A percentile compares a stretch with the other conserved stretches of the same genome.
Evolutionary conservation across 2,329 filamentous ascomycete genomes (phyloP).

Genomic region (Daldinia sp.): DNA sequence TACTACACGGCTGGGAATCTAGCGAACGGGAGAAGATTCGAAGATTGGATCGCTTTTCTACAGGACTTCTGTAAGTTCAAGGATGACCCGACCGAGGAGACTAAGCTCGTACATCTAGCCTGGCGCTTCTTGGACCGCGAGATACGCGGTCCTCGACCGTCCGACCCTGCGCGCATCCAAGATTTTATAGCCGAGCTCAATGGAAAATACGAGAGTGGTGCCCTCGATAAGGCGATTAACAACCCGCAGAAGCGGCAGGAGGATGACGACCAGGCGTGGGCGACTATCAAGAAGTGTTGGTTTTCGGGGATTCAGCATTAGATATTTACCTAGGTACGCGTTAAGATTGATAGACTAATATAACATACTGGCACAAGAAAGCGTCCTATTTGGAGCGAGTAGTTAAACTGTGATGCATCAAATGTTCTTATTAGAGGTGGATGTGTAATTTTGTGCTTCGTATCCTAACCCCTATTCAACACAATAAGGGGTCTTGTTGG

Average conservation of each 20-base stretch:
- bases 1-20: constrained; percentile 42
- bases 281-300: constrained; percentile 33
- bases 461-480: too few relatives aligned
- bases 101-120: constrained; percentile 40
- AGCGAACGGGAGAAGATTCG: constrained; percentile 25
- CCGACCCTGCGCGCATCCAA: constrained; percentile 19
- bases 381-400: not conserved
- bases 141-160: constrained; percentile 35
- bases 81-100: constrained; percentile 35
- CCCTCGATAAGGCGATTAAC: constrained; percentile 27
- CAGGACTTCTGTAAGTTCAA: constrained; percentile 26
- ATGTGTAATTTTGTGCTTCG: too few relatives aligned
- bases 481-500: too few relatives aligned
- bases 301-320: constrained; percentile 27
- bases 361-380: not conserved
- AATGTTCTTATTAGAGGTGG: too few relatives aligned
- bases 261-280: constrained; percentile 39
- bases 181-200: constrained; percentile 40
- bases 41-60: constrained; percentile 40
- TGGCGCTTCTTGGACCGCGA: constrained; percentile 44
- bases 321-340: not conserved
- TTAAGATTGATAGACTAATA: not conserved
- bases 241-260: constrained; percentile 33
- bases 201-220: constrained; percentile 19
- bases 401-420: not conserved